Conservation (phyloP, 2,329 filamentous ascomycete genomes). For the Arthrobotrys sinensis region DNA sequence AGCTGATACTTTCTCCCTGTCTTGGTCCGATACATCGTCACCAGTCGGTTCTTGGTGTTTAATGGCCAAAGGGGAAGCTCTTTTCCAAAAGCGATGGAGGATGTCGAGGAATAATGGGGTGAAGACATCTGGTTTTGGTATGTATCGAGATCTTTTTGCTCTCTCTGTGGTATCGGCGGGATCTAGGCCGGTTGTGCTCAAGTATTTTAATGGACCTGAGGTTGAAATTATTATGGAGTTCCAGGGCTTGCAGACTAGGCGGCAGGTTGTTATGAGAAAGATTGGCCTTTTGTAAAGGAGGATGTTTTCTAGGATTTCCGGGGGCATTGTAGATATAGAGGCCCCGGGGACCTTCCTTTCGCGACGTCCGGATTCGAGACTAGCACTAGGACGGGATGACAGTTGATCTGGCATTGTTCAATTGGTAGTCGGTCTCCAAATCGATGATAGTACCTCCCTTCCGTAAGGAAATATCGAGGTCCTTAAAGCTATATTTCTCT, state of each 20-base stretch:
- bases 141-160: neutral
- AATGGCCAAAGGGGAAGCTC: constrained; percentile 1
- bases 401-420: too few species aligned
- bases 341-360: neutral
- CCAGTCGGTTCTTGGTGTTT: neutral
- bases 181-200: constrained; percentile 11
- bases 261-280: constrained; percentile 14
- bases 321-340: neutral
- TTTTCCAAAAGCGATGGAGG: constrained; percentile 19
- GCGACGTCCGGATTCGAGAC: too few species aligned
- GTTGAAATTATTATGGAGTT: constrained; percentile 21
- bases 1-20: neutral
- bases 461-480: too few species aligned
- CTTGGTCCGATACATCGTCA: neutral
- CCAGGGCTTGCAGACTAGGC: constrained; percentile 28
- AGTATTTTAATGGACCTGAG: constrained; percentile 23
- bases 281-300: constrained; percentile 18
- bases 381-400: too few species aligned
- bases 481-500: too few species aligned
- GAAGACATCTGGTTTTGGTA: neutral
- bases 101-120: constrained; percentile 20
- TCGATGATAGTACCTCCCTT: too few species aligned
- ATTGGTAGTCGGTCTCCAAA: too few species aligned
- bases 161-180: neutral
- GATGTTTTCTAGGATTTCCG: constrained; percentile 33